Evolutionary conservation across 208 protist species (phyloP).

Genomic region (Acanthamoeba triangularis): DNA sequence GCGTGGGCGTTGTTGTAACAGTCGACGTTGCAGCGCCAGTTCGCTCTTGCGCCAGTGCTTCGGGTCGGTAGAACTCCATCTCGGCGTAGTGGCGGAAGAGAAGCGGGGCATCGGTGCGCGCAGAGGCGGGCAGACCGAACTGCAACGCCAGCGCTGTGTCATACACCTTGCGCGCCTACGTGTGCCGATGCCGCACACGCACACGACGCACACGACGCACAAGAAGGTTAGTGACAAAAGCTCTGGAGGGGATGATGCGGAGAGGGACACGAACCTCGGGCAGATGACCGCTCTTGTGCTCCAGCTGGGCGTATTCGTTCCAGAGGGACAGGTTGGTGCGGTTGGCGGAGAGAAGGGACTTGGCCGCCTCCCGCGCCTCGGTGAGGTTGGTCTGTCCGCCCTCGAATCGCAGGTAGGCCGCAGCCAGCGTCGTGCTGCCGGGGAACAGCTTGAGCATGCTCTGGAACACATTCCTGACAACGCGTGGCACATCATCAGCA

Average conservation of each 20-base stretch:
- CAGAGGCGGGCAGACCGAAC: not conserved
- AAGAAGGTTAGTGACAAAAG: too few species aligned
- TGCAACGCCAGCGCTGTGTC: not conserved
- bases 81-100: slow-evolving; percentile 48
- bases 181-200: not conserved
- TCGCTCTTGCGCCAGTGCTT: not conserved
- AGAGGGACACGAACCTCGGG: not conserved
- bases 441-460: slow-evolving; percentile 31
- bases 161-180: slow-evolving; percentile 45
- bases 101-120: slow-evolving; percentile 7
- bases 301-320: slow-evolving; percentile 62
- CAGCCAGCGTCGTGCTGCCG: not conserved
- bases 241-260: not conserved
- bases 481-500: not conserved
- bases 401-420: slow-evolving; percentile 45
- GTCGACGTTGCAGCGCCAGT: too few species aligned
- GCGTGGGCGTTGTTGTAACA: not conserved
- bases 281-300: slow-evolving; percentile 25
- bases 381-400: not conserved
- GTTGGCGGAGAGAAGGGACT: slow-evolving; percentile 17
- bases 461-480: slow-evolving; percentile 37
- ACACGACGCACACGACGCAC: too few species aligned
- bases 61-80: slow-evolving; percentile 65
- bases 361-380: slow-evolving; percentile 40
- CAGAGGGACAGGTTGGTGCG: not conserved